phyloP scores from a whole-genome alignment of 2,329 filamentous ascomycete species.

The Colletotrichum higginsianum region DNA sequence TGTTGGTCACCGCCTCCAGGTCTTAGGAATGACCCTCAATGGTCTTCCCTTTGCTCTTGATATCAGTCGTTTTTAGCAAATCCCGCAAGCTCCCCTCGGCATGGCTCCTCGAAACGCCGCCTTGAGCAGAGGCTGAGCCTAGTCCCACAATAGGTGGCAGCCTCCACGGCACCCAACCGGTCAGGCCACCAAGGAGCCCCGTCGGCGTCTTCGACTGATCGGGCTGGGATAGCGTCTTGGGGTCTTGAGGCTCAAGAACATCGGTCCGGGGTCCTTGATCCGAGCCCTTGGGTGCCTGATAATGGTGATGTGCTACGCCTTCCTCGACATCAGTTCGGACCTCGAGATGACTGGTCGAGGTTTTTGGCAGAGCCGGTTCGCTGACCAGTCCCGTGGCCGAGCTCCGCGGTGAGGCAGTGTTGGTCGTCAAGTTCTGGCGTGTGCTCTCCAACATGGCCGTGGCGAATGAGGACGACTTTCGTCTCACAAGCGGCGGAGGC shows the following conservation, averaged over 20 bases:
- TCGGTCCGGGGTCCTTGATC: slow-evolving; percentile 42
- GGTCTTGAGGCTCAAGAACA: slow-evolving; percentile 48
- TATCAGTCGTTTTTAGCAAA: slow-evolving; percentile 59
- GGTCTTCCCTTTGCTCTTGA: slow-evolving; percentile 52
- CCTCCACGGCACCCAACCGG: slow-evolving; percentile 64
- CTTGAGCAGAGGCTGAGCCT: slow-evolving; percentile 43
- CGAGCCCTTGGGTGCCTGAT: slow-evolving; percentile 35
- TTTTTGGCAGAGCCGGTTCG: slow-evolving; percentile 70
- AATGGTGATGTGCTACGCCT: slow-evolving; percentile 42
- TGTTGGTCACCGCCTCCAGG: not conserved
- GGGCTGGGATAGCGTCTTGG: slow-evolving; percentile 47
- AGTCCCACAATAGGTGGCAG: slow-evolving; percentile 47
- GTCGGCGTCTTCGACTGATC: slow-evolving; percentile 41
- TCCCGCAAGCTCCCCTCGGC: slow-evolving; percentile 71
- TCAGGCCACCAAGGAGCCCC: slow-evolving; percentile 56
- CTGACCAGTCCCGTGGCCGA: slow-evolving; percentile 64
- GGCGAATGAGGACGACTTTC: slow-evolving; percentile 55
- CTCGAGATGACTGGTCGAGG: slow-evolving; percentile 66
- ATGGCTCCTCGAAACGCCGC: slow-evolving; percentile 56
- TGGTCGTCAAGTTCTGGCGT: slow-evolving; percentile 50
- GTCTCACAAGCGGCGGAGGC: slow-evolving; percentile 24
- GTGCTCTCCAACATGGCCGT: slow-evolving; percentile 54
- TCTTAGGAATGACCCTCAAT: slow-evolving; percentile 45
- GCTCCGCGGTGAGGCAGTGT: slow-evolving; percentile 50
- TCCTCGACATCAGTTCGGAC: slow-evolving; percentile 56